phyloP scores from a whole-genome alignment of 2,329 filamentous ascomycete species.

The Dactylonectria estremocensis region DNA sequence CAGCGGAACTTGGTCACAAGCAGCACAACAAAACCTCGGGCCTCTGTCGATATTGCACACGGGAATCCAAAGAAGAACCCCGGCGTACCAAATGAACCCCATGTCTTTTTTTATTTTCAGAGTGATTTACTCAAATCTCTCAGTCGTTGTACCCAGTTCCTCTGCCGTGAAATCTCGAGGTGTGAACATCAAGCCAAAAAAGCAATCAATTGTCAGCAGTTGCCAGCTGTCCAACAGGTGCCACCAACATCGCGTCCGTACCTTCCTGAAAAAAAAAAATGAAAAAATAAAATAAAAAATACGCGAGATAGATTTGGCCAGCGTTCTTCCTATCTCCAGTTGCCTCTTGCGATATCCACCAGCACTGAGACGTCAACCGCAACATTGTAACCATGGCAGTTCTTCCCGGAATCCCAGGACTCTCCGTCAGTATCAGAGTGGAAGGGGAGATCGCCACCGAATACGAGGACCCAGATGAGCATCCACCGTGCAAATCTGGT shows the following conservation, averaged over 20 bases:
- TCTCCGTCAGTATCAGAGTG: constrained; percentile 38
- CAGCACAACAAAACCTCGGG: no score
- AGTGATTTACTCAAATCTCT: no score
- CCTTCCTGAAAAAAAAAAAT: neutral
- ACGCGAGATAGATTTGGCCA: neutral
- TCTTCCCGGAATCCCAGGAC: constrained; percentile 30
- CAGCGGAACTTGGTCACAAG: no score
- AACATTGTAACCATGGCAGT: constrained; percentile 41
- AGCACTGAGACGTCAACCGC: neutral
- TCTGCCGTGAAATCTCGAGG: neutral
- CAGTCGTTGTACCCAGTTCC: no score
- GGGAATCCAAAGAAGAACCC: no score
- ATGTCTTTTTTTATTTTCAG: no score
- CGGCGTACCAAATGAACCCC: no score
- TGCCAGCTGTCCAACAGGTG: neutral
- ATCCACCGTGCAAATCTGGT: neutral
- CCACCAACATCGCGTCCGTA: neutral
- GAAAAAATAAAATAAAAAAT: neutral
- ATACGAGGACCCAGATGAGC: constrained; percentile 27
- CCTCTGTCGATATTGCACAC: no score
- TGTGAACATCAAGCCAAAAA: neutral
- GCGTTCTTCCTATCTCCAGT: neutral
- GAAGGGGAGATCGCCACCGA: constrained; percentile 41
- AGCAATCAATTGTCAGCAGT: neutral
- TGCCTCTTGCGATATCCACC: neutral